Conservation (phyloP, 78 protist species). For the Dictyostelium brefeldianum region DNA sequence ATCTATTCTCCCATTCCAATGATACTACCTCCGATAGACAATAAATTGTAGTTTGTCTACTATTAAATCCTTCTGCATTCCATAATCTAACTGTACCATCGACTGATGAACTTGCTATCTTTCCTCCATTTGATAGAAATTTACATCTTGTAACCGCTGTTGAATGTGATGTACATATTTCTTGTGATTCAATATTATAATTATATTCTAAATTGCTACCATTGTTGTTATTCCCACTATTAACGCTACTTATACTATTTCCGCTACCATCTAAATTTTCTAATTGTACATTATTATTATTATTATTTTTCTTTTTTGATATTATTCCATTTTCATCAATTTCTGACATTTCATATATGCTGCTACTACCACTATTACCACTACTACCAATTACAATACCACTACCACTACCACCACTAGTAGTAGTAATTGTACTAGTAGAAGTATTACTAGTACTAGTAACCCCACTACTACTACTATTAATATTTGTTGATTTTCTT, state of each 20-base stretch:
- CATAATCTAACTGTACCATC: slow-evolving; percentile 75
- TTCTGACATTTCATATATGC: slow-evolving; percentile 56
- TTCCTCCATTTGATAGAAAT: slow-evolving; percentile 66
- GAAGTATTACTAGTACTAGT: neutral
- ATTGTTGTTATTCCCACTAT: neutral
- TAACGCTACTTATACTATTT: neutral
- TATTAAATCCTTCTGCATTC: slow-evolving; percentile 62
- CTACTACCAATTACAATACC: neutral
- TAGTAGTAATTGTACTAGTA: neutral
- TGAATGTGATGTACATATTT: slow-evolving; percentile 48
- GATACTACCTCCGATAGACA: slow-evolving; percentile 69
- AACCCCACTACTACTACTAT: neutral
- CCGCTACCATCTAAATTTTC: neutral
- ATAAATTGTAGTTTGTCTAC: slow-evolving; percentile 65
- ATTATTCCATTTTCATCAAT: slow-evolving; percentile 57
- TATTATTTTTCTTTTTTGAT: neutral
- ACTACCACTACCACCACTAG: neutral
- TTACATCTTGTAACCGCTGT: slow-evolving; percentile 65
- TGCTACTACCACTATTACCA: neutral
- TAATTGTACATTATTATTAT: neutral
- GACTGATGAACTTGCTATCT: slow-evolving; percentile 62
- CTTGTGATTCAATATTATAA: slow-evolving; percentile 68
- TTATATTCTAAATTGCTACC: neutral
- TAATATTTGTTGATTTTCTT: slow-evolving; percentile 23
- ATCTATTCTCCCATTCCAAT: slow-evolving; percentile 64